Percentiles rank a stretch among this genome's conserved stretches.
Evolutionary conservation across 148 eudicot species (phyloP).

Genomic region (Salicornia ramosissima): DNA sequence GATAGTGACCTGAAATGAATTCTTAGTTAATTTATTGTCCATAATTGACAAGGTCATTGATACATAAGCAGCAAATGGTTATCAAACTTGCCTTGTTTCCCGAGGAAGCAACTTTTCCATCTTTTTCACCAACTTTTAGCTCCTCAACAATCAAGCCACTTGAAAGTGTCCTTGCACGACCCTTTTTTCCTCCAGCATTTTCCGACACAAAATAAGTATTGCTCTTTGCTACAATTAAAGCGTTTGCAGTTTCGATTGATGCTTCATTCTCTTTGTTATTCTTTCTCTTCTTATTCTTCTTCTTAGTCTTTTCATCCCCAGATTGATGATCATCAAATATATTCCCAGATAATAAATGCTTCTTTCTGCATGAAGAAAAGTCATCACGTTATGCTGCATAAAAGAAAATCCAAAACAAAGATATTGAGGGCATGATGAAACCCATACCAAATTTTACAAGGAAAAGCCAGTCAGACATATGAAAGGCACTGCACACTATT

Average conservation of each 20-base stretch:
- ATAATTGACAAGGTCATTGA: not conserved
- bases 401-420: not conserved
- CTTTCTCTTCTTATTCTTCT: slow-evolving; percentile 47
- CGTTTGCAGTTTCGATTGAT: slow-evolving; percentile 8
- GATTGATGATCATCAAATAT: slow-evolving; percentile 30
- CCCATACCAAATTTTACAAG: not conserved
- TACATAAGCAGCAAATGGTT: slow-evolving; percentile 2
- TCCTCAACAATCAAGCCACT: slow-evolving; percentile 40
- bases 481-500: not conserved
- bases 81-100: slow-evolving; percentile 33
- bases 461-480: not conserved
- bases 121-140: slow-evolving; percentile 25
- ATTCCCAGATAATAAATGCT: slow-evolving; percentile 12
- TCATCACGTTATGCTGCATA: not conserved
- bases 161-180: slow-evolving; percentile 27
- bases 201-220: slow-evolving; percentile 9
- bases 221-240: slow-evolving; percentile 5
- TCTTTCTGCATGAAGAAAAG: slow-evolving; percentile 23
- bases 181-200: slow-evolving; percentile 21
- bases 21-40: not conserved
- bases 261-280: slow-evolving; percentile 23
- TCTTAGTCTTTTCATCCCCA: slow-evolving; percentile 37
- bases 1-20: slow-evolving; percentile 54
- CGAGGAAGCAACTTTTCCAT: slow-evolving; percentile 31
- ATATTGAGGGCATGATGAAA: not conserved